Evolutionary conservation across 2,329 filamentous ascomycete genomes (phyloP).

Genomic region (Mariannaea sp.): DNA sequence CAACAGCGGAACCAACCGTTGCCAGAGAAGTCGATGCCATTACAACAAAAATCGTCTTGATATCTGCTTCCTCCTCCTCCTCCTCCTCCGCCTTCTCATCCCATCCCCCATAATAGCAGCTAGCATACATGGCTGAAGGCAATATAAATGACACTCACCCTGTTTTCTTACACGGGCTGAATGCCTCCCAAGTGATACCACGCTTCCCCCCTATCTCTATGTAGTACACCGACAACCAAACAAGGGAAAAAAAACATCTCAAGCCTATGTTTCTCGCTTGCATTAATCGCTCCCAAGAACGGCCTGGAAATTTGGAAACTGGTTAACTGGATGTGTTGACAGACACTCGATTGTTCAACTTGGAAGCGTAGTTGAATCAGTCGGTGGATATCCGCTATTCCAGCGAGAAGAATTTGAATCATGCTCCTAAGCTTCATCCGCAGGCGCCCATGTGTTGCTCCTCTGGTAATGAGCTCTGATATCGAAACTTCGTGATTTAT

Average conservation of each 20-base stretch:
- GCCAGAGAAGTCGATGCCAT: constrained; percentile 2
- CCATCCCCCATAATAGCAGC: constrained; percentile 1
- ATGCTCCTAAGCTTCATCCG: constrained; percentile 22
- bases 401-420: neutral
- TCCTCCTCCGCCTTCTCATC: too few species aligned
- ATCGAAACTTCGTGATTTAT: constrained; percentile 32
- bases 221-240: constrained; percentile 9
- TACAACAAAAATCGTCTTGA: neutral
- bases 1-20: constrained; percentile 18
- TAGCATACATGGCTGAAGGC: neutral
- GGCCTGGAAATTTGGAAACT: neutral
- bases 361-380: too few species aligned
- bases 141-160: neutral
- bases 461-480: constrained; percentile 29
- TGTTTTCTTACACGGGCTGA: neutral
- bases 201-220: constrained; percentile 4
- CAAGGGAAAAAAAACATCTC: constrained; percentile 4
- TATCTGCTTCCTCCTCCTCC: neutral
- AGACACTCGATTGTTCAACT: neutral
- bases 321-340: neutral
- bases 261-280: constrained; percentile 1
- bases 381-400: too few species aligned
- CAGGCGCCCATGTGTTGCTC: constrained; percentile 31
- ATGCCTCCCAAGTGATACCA: constrained; percentile 1
- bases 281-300: constrained; percentile 2